Conservation (phyloP, 345 rosid genomes). For the thale cress (Arabidopsis thaliana) region TAIR10.1 NC_003076.8:2548001-2548500, state of each 20-base stretch:
- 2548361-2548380: conserved; percentile 26
- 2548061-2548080: conserved; percentile 42
- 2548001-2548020: conserved; percentile 59
- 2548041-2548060: conserved; percentile 44
- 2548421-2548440: conserved; percentile 29
- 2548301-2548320: conserved; percentile 9
- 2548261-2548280: conserved; percentile 18
- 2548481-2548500: not conserved
- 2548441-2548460: conserved; percentile 44
- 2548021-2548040: conserved; percentile 5
- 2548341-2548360: conserved; percentile 5
- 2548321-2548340: conserved; percentile 14
- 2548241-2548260: conserved; percentile 5
- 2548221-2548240: not conserved
- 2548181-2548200: not conserved
- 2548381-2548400: not conserved
- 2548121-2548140: not conserved
- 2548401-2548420: not conserved
- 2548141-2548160: not conserved
- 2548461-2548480: conserved; percentile 33
- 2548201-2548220: not conserved
- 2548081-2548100: conserved; percentile 18
- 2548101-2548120: conserved; percentile 25
- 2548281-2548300: conserved; percentile 24
- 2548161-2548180: not conserved